phyloP scores from a whole-genome alignment of 257 asterid genomes.

The Solanum pennellii region DNA sequence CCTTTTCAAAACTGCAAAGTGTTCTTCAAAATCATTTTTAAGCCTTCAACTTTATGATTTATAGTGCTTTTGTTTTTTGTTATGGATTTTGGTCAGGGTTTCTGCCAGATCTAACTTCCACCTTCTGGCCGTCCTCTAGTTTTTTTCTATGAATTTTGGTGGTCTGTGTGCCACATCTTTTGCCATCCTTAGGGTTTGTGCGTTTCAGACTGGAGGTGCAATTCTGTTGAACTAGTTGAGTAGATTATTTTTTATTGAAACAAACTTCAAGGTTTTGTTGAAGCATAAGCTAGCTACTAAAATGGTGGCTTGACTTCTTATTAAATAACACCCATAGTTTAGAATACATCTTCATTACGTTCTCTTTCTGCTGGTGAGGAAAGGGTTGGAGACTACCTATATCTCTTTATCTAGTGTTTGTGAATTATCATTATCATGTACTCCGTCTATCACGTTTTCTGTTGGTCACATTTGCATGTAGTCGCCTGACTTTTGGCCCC shows the following conservation, averaged over 20 bases:
- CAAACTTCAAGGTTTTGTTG: background rate
- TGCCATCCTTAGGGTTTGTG: background rate
- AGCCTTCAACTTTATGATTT: background rate
- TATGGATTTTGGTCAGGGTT: background rate
- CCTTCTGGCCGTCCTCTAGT: background rate
- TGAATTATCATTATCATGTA: background rate
- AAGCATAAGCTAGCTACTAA: background rate
- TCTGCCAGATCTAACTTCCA: background rate
- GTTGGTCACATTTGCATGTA: background rate
- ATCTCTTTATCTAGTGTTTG: background rate
- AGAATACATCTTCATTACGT: background rate
- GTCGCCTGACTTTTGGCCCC: conserved; percentile 4
- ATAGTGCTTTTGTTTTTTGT: background rate
- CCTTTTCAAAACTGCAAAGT: background rate
- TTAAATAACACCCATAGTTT: background rate
- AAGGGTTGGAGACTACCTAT: background rate
- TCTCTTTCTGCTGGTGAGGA: background rate
- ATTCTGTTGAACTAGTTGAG: background rate
- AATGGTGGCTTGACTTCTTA: background rate
- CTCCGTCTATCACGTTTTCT: background rate
- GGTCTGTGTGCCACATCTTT: background rate
- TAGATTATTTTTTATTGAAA: background rate
- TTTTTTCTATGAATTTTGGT: background rate
- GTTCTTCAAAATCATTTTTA: background rate
- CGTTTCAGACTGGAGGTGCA: background rate